Percentiles rank a stretch among this genome's conserved stretches.
These are phyloP conservation scores for Daldinia caldariorum DNA, from an alignment of 495 filamentous ascomycete genomes.

Conservation along the genomic window DNA sequence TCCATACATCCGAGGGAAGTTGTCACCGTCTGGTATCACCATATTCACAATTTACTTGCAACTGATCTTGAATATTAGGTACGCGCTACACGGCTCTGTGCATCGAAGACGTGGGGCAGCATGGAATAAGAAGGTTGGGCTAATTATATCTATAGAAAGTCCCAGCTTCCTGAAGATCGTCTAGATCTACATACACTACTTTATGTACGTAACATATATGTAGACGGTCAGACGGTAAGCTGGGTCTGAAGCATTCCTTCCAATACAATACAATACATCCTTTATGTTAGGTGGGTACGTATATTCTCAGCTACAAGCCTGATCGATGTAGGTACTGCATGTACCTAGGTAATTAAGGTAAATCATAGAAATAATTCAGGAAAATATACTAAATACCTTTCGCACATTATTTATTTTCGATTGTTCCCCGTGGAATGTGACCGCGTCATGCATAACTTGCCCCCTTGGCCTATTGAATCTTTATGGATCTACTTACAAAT, in stretches of 20 bases:
- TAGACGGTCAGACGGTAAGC: not conserved
- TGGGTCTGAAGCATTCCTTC: not conserved
- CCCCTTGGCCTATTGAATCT: not conserved
- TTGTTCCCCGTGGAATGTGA: not conserved
- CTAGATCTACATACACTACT: constrained; percentile 1
- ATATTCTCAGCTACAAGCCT: too few species aligned
- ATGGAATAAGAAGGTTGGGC: constrained; percentile 8
- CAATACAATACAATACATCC: too few species aligned
- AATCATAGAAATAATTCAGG: not conserved
- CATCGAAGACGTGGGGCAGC: not conserved
- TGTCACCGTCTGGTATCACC: too few species aligned
- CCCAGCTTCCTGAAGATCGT: constrained; percentile 6
- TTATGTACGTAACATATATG: not conserved
- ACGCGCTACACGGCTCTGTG: not conserved
- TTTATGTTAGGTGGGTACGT: too few species aligned
- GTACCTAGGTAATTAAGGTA: not conserved
- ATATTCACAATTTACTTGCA: not conserved
- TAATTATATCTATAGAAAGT: constrained; percentile 3
- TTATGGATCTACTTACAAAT: not conserved
- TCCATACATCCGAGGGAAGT: not conserved
- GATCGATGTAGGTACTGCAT: too few species aligned
- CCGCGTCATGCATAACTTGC: not conserved
- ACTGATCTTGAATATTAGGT: not conserved
- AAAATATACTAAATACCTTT: too few species aligned
- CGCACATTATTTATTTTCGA: not conserved